phyloP scores from a whole-genome alignment of 1,284 basidiomycete species.

The Pyrrhoderma noxium region DNA sequence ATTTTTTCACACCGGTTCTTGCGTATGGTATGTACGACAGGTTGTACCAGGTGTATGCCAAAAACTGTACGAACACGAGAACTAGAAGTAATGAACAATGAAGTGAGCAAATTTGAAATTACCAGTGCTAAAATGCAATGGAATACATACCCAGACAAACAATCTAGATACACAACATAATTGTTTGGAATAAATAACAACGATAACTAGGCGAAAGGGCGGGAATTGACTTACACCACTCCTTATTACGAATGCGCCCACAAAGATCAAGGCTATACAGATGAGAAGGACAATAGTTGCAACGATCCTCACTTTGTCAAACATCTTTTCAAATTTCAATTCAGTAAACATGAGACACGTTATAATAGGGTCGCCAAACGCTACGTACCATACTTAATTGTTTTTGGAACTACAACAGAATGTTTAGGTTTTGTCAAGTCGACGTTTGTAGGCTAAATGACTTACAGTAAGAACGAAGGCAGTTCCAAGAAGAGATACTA shows the following conservation, averaged over 20 bases:
- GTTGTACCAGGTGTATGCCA: constrained; percentile 82
- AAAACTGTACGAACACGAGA: constrained; percentile 79
- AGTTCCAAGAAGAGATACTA: constrained; percentile 80
- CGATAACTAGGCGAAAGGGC: constrained; percentile 30
- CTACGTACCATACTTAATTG: constrained; percentile 68
- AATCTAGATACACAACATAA: constrained; percentile 26
- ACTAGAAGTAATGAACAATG: constrained; percentile 36
- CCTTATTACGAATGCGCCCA: constrained; percentile 68
- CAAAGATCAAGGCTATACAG: constrained; percentile 72
- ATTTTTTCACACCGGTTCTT: constrained; percentile 41
- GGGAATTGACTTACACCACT: constrained; percentile 47
- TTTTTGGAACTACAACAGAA: constrained; percentile 53
- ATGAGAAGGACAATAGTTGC: constrained; percentile 76
- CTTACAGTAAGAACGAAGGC: constrained; percentile 81
- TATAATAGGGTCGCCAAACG: too few relatives aligned
- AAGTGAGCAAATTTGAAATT: not conserved
- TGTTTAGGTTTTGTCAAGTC: constrained; percentile 2
- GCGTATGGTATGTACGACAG: constrained; percentile 87
- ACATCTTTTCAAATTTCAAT: too few relatives aligned
- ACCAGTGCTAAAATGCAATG: constrained; percentile 13
- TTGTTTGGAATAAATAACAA: constrained; percentile 2
- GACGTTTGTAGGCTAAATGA: constrained; percentile 24
- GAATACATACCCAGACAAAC: constrained; percentile 40
- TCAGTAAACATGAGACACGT: too few relatives aligned
- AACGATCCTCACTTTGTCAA: constrained; percentile 84